Evolutionary conservation across 2,329 filamentous ascomycete genomes (phyloP), one percentile per base, ranked within the genome.

Genomic region (Ceratocystis destructans): DNA sequence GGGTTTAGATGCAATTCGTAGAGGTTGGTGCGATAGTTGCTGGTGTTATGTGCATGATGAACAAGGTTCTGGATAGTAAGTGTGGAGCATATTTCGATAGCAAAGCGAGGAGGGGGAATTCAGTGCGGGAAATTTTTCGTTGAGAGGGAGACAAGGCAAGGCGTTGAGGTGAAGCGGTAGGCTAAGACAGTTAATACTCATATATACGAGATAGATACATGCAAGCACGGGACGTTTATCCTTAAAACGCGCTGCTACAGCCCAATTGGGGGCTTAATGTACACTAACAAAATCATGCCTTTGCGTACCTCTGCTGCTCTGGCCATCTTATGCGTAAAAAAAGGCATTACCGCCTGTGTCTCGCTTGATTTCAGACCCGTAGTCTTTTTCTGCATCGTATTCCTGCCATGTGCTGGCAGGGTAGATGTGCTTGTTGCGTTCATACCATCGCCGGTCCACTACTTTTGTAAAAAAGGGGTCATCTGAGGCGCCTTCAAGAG

Each of bases 361-460:
- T 72, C 90, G 88, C 71, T 89, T 83, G 48, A 92, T 83, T 70
- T 89, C 85, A 70, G 80, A 82, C 72, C 84, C 82, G 77, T 96
- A 96, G 72, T 96, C 89, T 75, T 88, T 89, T 69, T 90, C 89
- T 0, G 91, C 88, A 70, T 96, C 92, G 74, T 96, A 99, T 69
- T 96, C 89, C 71, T 92, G 90, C 94, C 94, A 99, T 61, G 93
- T 83, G 73, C 90, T 97, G 22, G 93, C 93, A 0, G 94, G 94
- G 74, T 93, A 99, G 67, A 99, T 97, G 75, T 99, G 94, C 77
- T 97, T 99, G 75, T 97, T 96, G 72, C 87, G 84, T 78, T 96
- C 91, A 74, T 96, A 99, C 94, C 94, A 99, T 68, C 94, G 81
- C 68, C 94, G 83, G 77, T 99, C 93, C 3, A 99, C 93, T 2